Conservation (phyloP, 1,139 yeast genomes). For the Yamadazyma taylorii region DNA sequence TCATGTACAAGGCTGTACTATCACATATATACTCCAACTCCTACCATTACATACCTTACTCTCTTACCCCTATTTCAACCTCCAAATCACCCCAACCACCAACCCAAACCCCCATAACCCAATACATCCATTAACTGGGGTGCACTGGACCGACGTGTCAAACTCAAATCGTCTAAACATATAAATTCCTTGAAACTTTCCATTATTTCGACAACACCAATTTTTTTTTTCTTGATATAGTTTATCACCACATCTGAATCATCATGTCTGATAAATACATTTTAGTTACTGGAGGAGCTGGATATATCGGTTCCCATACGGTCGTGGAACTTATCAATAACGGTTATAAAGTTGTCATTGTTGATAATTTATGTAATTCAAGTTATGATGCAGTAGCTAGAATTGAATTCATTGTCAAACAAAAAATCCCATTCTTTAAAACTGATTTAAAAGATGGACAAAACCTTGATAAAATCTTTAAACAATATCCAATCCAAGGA, state of each 20-base stretch:
- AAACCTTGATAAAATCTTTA: slow-evolving; percentile 49
- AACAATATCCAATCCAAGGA: slow-evolving; percentile 50
- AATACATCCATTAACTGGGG: too few relatives aligned
- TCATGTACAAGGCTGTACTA: too few relatives aligned
- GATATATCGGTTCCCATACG: slow-evolving; percentile 84
- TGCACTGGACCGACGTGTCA: too few relatives aligned
- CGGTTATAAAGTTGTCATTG: slow-evolving; percentile 68
- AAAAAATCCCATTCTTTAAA: slow-evolving; percentile 54
- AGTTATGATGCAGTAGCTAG: slow-evolving; percentile 68
- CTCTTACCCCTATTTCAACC: too few relatives aligned
- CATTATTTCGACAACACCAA: background rate
- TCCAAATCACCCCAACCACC: too few relatives aligned
- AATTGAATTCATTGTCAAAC: slow-evolving; percentile 54
- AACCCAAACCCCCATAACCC: too few relatives aligned
- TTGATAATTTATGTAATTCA: slow-evolving; percentile 71
- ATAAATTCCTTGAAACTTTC: slow-evolving; percentile 7
- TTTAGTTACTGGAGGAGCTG: slow-evolving; percentile 85
- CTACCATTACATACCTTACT: too few relatives aligned
- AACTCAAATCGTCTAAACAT: too few relatives aligned
- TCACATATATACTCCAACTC: too few relatives aligned
- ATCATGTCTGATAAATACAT: slow-evolving; percentile 37
- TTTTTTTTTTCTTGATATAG: too few relatives aligned
- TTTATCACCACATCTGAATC: too few relatives aligned
- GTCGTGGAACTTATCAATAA: slow-evolving; percentile 63
- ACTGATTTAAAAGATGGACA: slow-evolving; percentile 58